These are phyloP conservation scores for Bacidia rubella DNA, from an alignment of 495 filamentous ascomycete species.

Conservation along the genomic window DNA sequence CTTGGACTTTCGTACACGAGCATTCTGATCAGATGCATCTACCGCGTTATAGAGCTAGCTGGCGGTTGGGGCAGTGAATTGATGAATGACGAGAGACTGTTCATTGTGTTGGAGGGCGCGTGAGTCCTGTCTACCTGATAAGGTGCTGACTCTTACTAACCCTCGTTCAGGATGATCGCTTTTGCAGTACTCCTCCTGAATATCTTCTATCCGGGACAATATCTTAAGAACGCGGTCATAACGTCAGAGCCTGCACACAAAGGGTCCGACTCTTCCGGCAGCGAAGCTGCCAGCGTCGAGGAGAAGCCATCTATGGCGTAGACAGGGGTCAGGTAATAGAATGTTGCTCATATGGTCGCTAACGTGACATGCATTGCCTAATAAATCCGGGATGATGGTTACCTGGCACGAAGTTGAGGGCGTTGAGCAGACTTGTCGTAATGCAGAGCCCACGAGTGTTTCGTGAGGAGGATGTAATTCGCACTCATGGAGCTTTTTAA, in stretches of 20 bases:
- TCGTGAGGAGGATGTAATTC: too few relatives aligned
- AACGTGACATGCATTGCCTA: too few relatives aligned
- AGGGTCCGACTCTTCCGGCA: neutral
- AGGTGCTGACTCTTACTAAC: constrained; percentile 22
- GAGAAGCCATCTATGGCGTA: neutral
- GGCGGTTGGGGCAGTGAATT: constrained; percentile 26
- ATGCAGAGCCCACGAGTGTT: too few relatives aligned
- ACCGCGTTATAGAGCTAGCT: constrained; percentile 25
- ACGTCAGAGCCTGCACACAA: neutral
- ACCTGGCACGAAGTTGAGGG: too few relatives aligned
- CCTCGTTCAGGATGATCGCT: constrained; percentile 39
- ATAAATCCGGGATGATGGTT: too few relatives aligned
- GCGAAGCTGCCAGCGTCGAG: neutral
- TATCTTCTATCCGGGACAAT: constrained; percentile 39
- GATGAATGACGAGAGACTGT: constrained; percentile 40
- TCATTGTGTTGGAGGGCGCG: constrained; percentile 50
- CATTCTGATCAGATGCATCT: constrained; percentile 24
- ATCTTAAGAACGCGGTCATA: constrained; percentile 1
- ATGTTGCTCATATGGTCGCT: too few relatives aligned
- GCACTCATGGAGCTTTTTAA: too few relatives aligned
- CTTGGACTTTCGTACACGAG: constrained; percentile 20
- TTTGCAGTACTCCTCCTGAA: constrained; percentile 40
- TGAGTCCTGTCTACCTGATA: constrained; percentile 30
- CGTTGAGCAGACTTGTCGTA: too few relatives aligned
- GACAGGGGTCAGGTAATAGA: neutral